Evolutionary conservation across 2,329 filamentous ascomycete species (phyloP), one percentile per base, ranked within the genome.

Genomic region (Thelonectria blattea): DNA sequence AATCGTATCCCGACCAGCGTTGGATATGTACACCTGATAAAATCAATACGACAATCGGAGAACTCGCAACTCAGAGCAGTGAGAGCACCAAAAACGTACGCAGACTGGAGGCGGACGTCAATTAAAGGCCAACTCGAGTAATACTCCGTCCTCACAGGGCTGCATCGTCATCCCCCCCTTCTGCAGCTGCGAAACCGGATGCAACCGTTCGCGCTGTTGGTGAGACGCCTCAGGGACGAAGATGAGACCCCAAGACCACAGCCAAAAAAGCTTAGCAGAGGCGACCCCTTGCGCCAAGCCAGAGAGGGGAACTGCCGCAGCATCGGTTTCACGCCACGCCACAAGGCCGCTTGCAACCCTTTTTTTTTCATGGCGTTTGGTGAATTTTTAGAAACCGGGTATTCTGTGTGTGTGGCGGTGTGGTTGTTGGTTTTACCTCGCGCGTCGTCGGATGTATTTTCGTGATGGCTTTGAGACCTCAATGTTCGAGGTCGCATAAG

Each of bases 141-240:
- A 10, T 7, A 43, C 12, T 20, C 34, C 5, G 6, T 24, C 22
- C 22, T 48, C 15, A 15, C 15, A 52, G 52, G 34, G 47, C 58
- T 30, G 12, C 39, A 17, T 11, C 34, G 15, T 48, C 22, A 17
- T 10, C 12, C n/a, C 22, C n/a, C 27, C 17, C 22, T 27, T 15
- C 27, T 14, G 27, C 59, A 14, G 51, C 62, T 57, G 56, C 67
- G 67, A 69, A 69, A 69, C 67, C 67, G 67, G 67, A 51, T 64
- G 27, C n/a, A 58, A 60, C 55, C 56, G 52, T 60, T 62, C 56
- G 56, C 58, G 56, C 59, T 59, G 60, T 41, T 69, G 58, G 60
- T 69, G 67, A 69, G 67, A 69, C 67, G 61, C 24, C 20, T 49
- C 24, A 27, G 39, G 37, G 47, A 37, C 48, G 56, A n/a, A 56